Conservation (phyloP, 2,329 filamentous ascomycete genomes). For the Metarhizium humberi region DNA sequence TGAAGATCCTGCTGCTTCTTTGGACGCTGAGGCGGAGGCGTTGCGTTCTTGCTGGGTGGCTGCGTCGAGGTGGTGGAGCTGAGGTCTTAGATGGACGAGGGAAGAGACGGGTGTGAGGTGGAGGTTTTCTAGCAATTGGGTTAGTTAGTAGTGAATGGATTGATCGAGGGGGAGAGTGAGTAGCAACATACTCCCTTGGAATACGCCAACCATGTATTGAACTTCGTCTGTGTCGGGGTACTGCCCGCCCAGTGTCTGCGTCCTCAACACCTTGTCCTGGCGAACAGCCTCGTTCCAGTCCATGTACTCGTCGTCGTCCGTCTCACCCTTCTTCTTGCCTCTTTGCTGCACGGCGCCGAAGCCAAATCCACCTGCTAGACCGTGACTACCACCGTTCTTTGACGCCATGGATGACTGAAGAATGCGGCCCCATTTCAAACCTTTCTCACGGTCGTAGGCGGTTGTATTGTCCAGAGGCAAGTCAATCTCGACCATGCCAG, state of each 20-base stretch:
- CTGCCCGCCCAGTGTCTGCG: conserved; percentile 80
- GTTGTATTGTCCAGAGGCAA: conserved; percentile 64
- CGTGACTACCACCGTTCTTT: conserved; percentile 57
- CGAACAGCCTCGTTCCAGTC: conserved; percentile 61
- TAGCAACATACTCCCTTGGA: conserved; percentile 58
- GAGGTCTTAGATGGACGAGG: conserved; percentile 80
- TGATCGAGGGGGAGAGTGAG: no score
- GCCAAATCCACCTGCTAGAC: conserved; percentile 65
- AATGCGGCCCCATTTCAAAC: conserved; percentile 72
- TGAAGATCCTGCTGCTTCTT: conserved; percentile 23
- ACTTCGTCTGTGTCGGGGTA: conserved; percentile 60
- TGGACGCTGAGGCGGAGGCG: conserved; percentile 28
- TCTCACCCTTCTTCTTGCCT: conserved; percentile 28
- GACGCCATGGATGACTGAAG: conserved; percentile 51
- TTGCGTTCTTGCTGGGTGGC: conserved; percentile 58
- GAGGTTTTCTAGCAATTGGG: conserved; percentile 53
- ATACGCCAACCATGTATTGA: conserved; percentile 89
- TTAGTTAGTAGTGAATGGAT: not conserved
- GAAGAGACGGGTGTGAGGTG: conserved; percentile 79
- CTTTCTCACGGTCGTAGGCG: conserved; percentile 79
- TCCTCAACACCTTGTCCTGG: conserved; percentile 63
- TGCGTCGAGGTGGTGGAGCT: conserved; percentile 90
- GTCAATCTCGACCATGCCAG: conserved; percentile 86
- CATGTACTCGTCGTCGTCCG: conserved; percentile 37
- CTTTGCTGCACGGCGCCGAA: conserved; percentile 40